A percentile compares a stretch with the other conserved stretches of the same genome.
Conservation (phyloP, 257 asterid genomes). For the Petunia axillaris region DNA sequence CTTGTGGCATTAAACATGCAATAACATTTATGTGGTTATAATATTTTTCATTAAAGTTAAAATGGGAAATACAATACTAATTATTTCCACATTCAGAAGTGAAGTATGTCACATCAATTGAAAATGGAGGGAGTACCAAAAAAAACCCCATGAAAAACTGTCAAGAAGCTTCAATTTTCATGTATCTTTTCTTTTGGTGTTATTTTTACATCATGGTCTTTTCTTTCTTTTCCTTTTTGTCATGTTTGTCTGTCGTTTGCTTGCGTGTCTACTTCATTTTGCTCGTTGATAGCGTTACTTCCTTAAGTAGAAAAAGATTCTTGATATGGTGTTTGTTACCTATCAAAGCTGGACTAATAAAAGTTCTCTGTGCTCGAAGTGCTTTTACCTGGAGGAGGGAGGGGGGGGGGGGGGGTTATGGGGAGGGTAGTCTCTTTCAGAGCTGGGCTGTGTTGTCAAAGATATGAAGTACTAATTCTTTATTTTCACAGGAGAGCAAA, state of each 20-base stretch:
- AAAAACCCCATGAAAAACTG: too few species aligned
- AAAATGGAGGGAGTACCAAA: too few species aligned
- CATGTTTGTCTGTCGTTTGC: background rate
- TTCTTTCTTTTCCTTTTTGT: background rate
- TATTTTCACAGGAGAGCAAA: slow-evolving; percentile 77
- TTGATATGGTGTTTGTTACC: background rate
- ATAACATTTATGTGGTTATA: background rate
- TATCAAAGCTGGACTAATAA: background rate
- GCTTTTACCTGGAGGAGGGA: background rate
- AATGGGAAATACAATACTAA: too few species aligned
- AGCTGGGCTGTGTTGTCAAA: background rate
- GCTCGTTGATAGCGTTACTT: background rate
- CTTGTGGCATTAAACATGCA: too few species aligned
- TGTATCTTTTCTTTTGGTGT: background rate
- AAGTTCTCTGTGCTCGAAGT: background rate
- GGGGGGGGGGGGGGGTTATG: background rate
- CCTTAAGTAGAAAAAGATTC: background rate
- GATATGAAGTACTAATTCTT: background rate
- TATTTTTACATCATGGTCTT: background rate
- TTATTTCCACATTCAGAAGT: too few species aligned
- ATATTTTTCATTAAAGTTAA: background rate
- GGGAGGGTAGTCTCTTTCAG: background rate
- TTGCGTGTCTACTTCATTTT: background rate
- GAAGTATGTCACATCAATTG: too few species aligned
- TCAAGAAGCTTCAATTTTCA: background rate